These are phyloP conservation scores for Stygiomarasmius scandens DNA, from an alignment of 1,284 basidiomycete species.

Conservation along the genomic window DNA sequence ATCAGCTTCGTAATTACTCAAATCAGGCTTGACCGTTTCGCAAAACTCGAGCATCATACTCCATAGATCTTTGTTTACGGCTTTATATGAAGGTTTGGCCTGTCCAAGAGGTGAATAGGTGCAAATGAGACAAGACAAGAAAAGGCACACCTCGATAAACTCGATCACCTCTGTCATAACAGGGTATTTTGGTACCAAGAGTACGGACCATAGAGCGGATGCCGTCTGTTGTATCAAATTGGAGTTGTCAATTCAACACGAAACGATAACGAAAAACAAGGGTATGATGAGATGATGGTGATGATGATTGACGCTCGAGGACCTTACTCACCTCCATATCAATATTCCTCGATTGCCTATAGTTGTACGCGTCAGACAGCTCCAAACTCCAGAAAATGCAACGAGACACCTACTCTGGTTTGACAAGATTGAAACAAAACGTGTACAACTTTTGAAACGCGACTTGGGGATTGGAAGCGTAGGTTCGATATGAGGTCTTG, in stretches of 20 bases:
- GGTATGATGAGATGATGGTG: no score
- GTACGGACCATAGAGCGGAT: constrained; percentile 71
- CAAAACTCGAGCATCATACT: constrained; percentile 80
- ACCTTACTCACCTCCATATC: constrained; percentile 77
- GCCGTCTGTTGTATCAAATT: constrained; percentile 52
- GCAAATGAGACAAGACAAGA: no score
- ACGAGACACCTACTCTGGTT: constrained; percentile 54
- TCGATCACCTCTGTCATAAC: constrained; percentile 61
- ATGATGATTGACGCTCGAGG: no score
- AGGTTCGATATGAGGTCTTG: constrained; percentile 50
- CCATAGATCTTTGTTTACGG: constrained; percentile 83
- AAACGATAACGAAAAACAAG: no score
- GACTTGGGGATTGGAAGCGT: constrained; percentile 49
- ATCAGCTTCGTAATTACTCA: constrained; percentile 71
- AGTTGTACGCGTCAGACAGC: neutral
- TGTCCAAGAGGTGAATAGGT: constrained; percentile 27
- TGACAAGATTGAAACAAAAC: constrained; percentile 72
- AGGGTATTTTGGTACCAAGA: constrained; percentile 64
- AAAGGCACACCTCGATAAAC: constrained; percentile 62
- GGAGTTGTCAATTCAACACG: no score
- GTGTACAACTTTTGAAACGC: constrained; percentile 66
- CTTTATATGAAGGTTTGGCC: constrained; percentile 68
- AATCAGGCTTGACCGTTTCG: constrained; percentile 56
- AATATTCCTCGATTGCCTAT: constrained; percentile 68
- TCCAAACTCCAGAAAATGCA: no score